phyloP scores from a whole-genome alignment of 345 rosid species.

The Bruguiera gymnorhiza region DNA sequence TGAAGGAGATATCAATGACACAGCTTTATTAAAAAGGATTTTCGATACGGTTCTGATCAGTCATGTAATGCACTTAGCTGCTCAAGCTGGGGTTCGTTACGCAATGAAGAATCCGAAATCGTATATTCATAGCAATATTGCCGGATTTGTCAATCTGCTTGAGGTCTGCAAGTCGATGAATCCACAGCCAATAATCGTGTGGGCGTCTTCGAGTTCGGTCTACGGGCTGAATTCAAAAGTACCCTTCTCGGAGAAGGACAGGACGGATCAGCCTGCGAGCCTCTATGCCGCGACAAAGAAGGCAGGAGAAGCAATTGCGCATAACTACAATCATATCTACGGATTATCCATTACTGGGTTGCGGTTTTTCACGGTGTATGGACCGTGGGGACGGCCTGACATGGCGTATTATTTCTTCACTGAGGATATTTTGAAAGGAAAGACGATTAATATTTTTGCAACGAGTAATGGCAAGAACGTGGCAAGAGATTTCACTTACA shows the following conservation, averaged over 20 bases:
- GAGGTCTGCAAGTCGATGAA: constrained; percentile 12
- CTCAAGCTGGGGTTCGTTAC: constrained; percentile 21
- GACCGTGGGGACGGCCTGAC: constrained; percentile 22
- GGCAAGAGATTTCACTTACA: constrained; percentile 20
- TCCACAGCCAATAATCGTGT: constrained; percentile 17
- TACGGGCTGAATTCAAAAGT: constrained; percentile 17
- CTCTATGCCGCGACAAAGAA: constrained; percentile 21
- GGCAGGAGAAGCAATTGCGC: constrained; percentile 17
- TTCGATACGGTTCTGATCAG: constrained; percentile 39
- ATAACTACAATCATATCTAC: constrained; percentile 17
- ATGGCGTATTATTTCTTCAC: constrained; percentile 20
- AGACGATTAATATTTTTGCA: constrained; percentile 9
- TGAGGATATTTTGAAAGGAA: constrained; percentile 15
- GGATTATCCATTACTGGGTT: constrained; percentile 19
- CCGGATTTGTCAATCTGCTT: constrained; percentile 16
- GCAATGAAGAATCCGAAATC: constrained; percentile 21
- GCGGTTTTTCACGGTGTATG: constrained; percentile 20
- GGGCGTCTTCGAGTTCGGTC: constrained; percentile 23
- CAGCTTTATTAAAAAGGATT: constrained; percentile 43
- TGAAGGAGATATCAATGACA: constrained; percentile 62
- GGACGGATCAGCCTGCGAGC: constrained; percentile 23
- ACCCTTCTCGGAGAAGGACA: constrained; percentile 19
- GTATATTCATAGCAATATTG: constrained; percentile 17
- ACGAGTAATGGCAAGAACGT: constrained; percentile 19
- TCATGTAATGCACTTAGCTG: constrained; percentile 22